Conservation (phyloP, 345 rosid species). For the Odontarrhena argentea region DNA sequence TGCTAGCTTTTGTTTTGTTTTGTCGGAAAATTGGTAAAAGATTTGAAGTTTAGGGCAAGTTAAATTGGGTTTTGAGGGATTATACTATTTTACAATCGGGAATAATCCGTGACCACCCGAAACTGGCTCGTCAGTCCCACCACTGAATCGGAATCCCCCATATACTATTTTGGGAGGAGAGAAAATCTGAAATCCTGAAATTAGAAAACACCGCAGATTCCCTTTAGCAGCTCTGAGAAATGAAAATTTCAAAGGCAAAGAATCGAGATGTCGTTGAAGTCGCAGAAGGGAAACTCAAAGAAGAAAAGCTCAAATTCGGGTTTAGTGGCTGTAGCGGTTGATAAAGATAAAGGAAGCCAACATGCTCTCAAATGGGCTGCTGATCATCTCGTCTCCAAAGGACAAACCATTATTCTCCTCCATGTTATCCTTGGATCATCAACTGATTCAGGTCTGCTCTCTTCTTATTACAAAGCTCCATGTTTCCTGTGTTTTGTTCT, state of each 20-base stretch:
- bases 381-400: constrained; percentile 66
- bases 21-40: too few relatives aligned
- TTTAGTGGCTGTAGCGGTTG: constrained; percentile 78
- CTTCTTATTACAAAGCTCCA: neutral
- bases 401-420: constrained; percentile 69
- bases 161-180: too few relatives aligned
- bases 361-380: constrained; percentile 81
- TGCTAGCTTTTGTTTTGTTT: too few relatives aligned
- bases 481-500: neutral
- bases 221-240: too few relatives aligned
- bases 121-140: too few relatives aligned
- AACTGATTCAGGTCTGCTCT: constrained; percentile 35
- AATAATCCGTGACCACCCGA: too few relatives aligned
- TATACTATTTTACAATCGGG: too few relatives aligned
- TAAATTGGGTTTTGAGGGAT: too few relatives aligned
- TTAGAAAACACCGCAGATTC: neutral
- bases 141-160: too few relatives aligned
- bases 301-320: constrained; percentile 48
- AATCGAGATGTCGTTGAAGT: constrained; percentile 29
- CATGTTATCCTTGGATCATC: constrained; percentile 55
- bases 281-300: constrained; percentile 41
- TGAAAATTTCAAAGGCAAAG: neutral
- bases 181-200: too few relatives aligned
- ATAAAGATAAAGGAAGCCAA: constrained; percentile 81
- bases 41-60: too few relatives aligned